Percentiles rank a stretch among this genome's conserved stretches.
These are phyloP conservation scores for Huntiella abstrusa DNA, from an alignment of 2,329 filamentous ascomycete species.

Conservation along the genomic window DNA sequence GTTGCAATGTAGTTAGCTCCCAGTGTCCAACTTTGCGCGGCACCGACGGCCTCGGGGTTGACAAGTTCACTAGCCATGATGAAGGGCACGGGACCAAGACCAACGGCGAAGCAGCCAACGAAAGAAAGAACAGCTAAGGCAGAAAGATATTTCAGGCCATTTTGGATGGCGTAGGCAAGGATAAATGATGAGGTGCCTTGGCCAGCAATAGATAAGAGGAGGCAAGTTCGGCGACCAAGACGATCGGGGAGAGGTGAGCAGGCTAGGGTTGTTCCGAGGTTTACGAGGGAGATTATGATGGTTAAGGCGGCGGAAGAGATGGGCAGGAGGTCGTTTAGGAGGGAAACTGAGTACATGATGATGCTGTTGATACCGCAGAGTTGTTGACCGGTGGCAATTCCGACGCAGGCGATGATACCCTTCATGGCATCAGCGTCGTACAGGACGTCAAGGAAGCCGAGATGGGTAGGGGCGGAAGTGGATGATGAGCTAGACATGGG, in stretches of 20 bases:
- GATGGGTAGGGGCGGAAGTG: slow-evolving; percentile 18
- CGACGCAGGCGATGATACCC: slow-evolving; percentile 65
- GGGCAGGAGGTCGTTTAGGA: slow-evolving; percentile 64
- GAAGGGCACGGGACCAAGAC: slow-evolving; percentile 85
- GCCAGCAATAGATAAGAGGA: slow-evolving; percentile 64
- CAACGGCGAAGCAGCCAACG: slow-evolving; percentile 76
- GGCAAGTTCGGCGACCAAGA: slow-evolving; percentile 69
- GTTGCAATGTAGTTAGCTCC: slow-evolving; percentile 80
- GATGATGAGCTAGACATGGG: neutral
- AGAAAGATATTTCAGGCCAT: slow-evolving; percentile 53
- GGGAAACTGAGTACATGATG: slow-evolving; percentile 93
- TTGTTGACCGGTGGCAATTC: slow-evolving; percentile 85
- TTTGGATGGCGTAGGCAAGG: slow-evolving; percentile 64
- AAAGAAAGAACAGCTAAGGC: slow-evolving; percentile 69
- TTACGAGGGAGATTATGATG: slow-evolving; percentile 71
- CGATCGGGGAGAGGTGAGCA: slow-evolving; percentile 75
- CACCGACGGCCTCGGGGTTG: slow-evolving; percentile 73
- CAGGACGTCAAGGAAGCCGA: slow-evolving; percentile 48
- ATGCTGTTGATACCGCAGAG: slow-evolving; percentile 90
- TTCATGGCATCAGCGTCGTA: slow-evolving; percentile 48
- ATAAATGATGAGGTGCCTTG: slow-evolving; percentile 65
- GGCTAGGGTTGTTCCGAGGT: slow-evolving; percentile 62
- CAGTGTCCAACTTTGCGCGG: slow-evolving; percentile 74
- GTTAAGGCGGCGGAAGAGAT: slow-evolving; percentile 69
- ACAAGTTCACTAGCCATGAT: slow-evolving; percentile 86